Evolutionary conservation across 805 yeast genomes (phyloP).

Genomic region (Jamesozyma gamospora): DNA sequence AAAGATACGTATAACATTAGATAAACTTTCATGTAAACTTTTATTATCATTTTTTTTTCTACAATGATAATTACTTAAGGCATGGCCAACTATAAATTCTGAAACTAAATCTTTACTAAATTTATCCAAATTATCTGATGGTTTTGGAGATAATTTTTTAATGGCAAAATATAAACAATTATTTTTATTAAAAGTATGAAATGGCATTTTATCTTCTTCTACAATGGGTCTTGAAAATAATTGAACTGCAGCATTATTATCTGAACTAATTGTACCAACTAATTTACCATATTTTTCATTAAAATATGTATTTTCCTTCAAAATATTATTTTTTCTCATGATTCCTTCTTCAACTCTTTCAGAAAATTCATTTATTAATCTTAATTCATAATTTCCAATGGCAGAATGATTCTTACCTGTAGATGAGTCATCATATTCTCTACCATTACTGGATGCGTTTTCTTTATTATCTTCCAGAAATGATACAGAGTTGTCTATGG

Average conservation of each 20-base stretch:
- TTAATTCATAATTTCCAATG: constrained; percentile 41
- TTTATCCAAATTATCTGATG: constrained; percentile 83
- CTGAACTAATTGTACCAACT: constrained; percentile 65
- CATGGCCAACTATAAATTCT: constrained; percentile 79
- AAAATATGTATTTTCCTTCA: constrained; percentile 22
- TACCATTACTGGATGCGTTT: too few relatives aligned
- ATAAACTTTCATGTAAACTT: constrained; percentile 13
- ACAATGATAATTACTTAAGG: constrained; percentile 39
- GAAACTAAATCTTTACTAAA: constrained; percentile 81
- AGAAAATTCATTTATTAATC: constrained; percentile 38
- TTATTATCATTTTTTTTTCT: too few relatives aligned
- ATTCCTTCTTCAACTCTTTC: constrained; percentile 29
- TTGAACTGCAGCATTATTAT: constrained; percentile 92
- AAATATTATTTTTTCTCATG: not conserved
- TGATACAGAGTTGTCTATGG: too few relatives aligned
- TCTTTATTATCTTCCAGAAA: too few relatives aligned
- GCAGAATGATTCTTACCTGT: constrained; percentile 26
- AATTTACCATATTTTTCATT: constrained; percentile 40
- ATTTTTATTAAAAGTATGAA: constrained; percentile 58
- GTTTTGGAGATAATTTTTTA: constrained; percentile 76
- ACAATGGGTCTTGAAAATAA: constrained; percentile 48
- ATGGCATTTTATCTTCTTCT: constrained; percentile 8
- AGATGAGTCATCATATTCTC: too few relatives aligned
- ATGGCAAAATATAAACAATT: constrained; percentile 67
- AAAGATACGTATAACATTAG: constrained; percentile 66